Conservation (phyloP, 768 basidiomycete genomes). For the Russula sp. region DNA sequence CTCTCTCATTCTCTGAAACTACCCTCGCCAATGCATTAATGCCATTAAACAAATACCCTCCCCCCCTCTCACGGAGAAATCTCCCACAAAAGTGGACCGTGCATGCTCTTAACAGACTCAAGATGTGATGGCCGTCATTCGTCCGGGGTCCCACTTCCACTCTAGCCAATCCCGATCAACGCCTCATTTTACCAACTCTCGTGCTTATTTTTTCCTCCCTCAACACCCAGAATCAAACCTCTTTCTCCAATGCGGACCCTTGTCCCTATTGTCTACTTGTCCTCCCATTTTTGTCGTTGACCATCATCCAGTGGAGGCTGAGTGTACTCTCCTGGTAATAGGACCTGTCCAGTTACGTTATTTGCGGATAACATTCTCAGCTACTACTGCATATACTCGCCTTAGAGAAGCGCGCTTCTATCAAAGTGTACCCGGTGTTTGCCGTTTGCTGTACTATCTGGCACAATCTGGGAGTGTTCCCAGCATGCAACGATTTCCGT, state of each 20-base stretch:
- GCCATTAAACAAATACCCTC: too few species aligned
- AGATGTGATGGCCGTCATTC: neutral
- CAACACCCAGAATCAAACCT: too few species aligned
- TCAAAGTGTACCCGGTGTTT: neutral
- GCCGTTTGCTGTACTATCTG: neutral
- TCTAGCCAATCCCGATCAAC: constrained; percentile 1
- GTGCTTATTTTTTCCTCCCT: neutral
- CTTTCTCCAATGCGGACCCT: neutral
- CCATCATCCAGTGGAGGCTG: neutral
- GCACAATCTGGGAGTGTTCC: neutral
- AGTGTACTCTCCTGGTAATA: neutral
- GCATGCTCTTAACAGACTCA: neutral
- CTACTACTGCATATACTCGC: neutral
- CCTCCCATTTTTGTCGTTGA: neutral
- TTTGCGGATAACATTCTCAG: neutral
- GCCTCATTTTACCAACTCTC: neutral
- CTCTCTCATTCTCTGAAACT: neutral
- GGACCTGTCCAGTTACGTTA: neutral
- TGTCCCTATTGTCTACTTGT: neutral
- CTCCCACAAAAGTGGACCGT: constrained; percentile 6
- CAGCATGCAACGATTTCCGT: neutral
- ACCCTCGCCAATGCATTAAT: too few species aligned
- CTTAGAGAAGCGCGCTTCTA: neutral
- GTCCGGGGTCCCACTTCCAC: constrained; percentile 7
- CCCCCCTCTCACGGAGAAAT: too few species aligned